A percentile compares a stretch with the other conserved stretches of the same genome.
Evolutionary conservation across 345 rosid genomes (phyloP).

Genomic region (Eutrema japonicum): DNA sequence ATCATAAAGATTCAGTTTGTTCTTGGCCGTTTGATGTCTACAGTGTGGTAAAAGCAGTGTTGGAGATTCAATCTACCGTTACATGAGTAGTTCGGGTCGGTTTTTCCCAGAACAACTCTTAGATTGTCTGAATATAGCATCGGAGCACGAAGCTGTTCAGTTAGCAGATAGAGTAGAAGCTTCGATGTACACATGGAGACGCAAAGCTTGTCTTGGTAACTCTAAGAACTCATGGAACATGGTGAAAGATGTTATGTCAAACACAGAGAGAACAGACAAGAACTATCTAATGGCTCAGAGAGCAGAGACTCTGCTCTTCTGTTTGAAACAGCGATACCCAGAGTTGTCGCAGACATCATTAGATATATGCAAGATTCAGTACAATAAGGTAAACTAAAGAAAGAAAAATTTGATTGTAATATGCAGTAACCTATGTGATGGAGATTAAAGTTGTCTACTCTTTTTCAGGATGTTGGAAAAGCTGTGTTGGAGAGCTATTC

Average conservation of each 20-base stretch:
- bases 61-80: conserved; percentile 86
- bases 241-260: conserved; percentile 87
- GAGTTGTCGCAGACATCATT: conserved; percentile 81
- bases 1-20: background rate
- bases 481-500: conserved; percentile 84
- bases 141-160: conserved; percentile 84
- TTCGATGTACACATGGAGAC: conserved; percentile 81
- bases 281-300: conserved; percentile 86
- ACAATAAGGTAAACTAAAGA: conserved; percentile 51
- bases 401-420: background rate
- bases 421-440: background rate
- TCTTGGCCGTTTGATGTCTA: conserved; percentile 14
- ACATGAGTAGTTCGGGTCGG: conserved; percentile 72
- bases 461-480: conserved; percentile 80
- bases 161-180: conserved; percentile 95
- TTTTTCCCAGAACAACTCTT: conserved; percentile 83
- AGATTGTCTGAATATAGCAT: conserved; percentile 78
- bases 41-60: conserved; percentile 91
- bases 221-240: conserved; percentile 90
- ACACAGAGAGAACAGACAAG: conserved; percentile 69
- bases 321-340: conserved; percentile 82
- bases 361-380: conserved; percentile 88
- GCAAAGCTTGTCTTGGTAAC: conserved; percentile 63
- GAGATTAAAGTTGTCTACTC: background rate
- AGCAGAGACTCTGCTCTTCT: conserved; percentile 82